These are phyloP conservation scores for Ceratocystis lukuohia DNA, from an alignment of 2,329 filamentous ascomycete species.

Conservation along the genomic window DNA sequence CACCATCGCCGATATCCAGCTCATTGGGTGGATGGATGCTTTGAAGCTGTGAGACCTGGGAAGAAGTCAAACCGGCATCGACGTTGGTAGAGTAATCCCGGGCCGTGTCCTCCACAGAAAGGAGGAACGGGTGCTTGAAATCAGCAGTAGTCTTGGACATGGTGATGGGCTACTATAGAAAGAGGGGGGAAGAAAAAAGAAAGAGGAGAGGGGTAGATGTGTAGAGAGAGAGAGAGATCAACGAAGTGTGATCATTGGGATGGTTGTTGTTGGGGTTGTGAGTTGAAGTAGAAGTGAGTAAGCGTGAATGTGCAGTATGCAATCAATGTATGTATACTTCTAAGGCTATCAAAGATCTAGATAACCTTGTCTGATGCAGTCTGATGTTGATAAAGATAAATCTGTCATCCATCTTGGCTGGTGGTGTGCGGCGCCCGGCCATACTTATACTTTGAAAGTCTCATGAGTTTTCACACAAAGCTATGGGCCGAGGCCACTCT, in stretches of 20 bases:
- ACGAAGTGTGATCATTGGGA: slow-evolving; percentile 6
- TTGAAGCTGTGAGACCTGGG: slow-evolving; percentile 45
- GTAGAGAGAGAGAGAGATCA: neutral
- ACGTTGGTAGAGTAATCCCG: slow-evolving; percentile 47
- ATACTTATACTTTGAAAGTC: slow-evolving; percentile 2
- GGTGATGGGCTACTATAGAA: neutral
- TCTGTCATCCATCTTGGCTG: neutral
- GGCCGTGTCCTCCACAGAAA: slow-evolving; percentile 49
- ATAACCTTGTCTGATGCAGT: too few relatives aligned
- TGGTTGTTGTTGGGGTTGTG: neutral
- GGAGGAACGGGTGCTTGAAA: slow-evolving; percentile 43
- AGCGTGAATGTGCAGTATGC: neutral
- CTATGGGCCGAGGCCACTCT: neutral
- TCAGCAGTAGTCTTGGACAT: slow-evolving; percentile 13
- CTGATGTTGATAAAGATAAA: too few relatives aligned
- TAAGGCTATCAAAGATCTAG: neutral
- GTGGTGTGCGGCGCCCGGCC: neutral
- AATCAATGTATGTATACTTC: neutral
- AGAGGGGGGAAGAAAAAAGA: neutral
- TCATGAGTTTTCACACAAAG: neutral
- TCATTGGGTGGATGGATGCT: slow-evolving; percentile 54
- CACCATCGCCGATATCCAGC: slow-evolving; percentile 52
- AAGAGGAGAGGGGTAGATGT: neutral
- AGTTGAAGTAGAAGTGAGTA: neutral
- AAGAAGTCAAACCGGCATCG: slow-evolving; percentile 51